Evolutionary conservation across 2,329 filamentous ascomycete genomes (phyloP), one percentile per base, ranked within the genome.

Genomic region (Gnomoniopsis smithogilvyi): DNA sequence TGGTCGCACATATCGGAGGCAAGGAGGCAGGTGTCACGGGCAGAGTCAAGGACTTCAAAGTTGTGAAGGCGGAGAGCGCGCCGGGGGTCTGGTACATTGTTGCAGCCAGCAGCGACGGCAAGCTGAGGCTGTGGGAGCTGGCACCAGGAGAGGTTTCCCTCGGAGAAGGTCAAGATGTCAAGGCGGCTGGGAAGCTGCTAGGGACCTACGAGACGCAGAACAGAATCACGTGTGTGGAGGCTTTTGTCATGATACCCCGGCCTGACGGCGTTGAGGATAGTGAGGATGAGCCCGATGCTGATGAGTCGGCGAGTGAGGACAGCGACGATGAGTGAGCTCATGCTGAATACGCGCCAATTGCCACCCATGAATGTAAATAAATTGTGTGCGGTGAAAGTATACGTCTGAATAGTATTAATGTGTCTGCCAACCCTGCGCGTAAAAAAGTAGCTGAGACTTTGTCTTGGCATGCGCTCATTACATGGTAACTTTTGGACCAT

Each of bases 1-100:
- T 89, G 19, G 70, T 95, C 14, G 91, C 86, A n/a, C 85, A 93
- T 66, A 71, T 98, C 12, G 94, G 93, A 45, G 93, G 93, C 14
- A 85, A 84, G 64, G 80, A 83, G 33, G 81, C 80, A 2, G 88
- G 87, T 0, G 81, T 95, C 52, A 75, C 76, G 2, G 83, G 85
- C 12, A 86, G 95, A 54, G 87, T 98, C 72, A 99, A 98, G 76
- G 93, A 96, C 69, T 97, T 98, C 72, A 83, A 86, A 60, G 75
- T 92, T 36, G 67, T 95, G 51, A 72, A 72, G 46, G 68, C 70
- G 22, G 70, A 76, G 63, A 64, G 73, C 59, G 67, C 73, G 58
- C 66, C 73, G 67, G 67, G 76, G 69, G 62, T 80, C 80, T 71
- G 67, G 59, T 77, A 89, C 61, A 72, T 96, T 46, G 79, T 91